Conservation (phyloP, 495 filamentous ascomycete species). For the Penicillium dipodomyicola region DNA sequence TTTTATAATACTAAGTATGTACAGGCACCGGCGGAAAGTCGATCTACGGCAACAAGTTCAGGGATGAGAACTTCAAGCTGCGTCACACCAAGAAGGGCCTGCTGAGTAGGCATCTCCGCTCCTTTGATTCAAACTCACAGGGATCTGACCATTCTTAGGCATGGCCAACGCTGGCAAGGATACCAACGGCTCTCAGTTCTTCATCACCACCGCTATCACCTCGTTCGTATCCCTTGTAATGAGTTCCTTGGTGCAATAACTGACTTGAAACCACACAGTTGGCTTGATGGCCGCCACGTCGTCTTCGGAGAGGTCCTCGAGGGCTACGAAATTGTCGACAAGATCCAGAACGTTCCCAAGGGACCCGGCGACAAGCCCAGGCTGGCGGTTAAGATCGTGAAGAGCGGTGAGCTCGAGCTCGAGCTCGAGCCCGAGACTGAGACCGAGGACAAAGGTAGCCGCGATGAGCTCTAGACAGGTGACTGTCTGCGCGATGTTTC, state of each 20-base stretch:
- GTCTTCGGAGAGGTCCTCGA: constrained; percentile 91
- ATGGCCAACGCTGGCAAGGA: constrained; percentile 98
- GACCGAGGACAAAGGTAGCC: constrained; percentile 81
- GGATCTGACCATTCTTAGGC: constrained; percentile 47
- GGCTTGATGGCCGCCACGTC: constrained; percentile 87
- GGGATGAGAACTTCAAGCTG: constrained; percentile 99
- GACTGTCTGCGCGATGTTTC: constrained; percentile 25
- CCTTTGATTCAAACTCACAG: constrained; percentile 30
- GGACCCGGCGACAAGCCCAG: constrained; percentile 68
- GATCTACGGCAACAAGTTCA: constrained; percentile 92
- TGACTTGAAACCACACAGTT: constrained; percentile 46
- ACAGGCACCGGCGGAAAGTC: constrained; percentile 92
- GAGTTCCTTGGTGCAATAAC: neutral
- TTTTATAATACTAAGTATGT: constrained; percentile 15
- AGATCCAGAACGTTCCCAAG: constrained; percentile 80
- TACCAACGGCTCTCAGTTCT: constrained; percentile 99
- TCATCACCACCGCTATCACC: constrained; percentile 85
- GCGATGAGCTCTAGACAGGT: constrained; percentile 80
- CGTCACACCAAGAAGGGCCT: constrained; percentile 71
- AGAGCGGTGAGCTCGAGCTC: constrained; percentile 90
- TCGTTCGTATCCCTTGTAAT: constrained; percentile 51
- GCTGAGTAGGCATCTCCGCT: constrained; percentile 47
- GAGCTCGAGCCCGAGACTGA: constrained; percentile 58
- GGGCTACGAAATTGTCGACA: constrained; percentile 85
- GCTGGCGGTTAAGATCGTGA: constrained; percentile 78